Base-by-base conservation (phyloP, 163 green algal species). In the Prototheca stagnorum region DNA sequence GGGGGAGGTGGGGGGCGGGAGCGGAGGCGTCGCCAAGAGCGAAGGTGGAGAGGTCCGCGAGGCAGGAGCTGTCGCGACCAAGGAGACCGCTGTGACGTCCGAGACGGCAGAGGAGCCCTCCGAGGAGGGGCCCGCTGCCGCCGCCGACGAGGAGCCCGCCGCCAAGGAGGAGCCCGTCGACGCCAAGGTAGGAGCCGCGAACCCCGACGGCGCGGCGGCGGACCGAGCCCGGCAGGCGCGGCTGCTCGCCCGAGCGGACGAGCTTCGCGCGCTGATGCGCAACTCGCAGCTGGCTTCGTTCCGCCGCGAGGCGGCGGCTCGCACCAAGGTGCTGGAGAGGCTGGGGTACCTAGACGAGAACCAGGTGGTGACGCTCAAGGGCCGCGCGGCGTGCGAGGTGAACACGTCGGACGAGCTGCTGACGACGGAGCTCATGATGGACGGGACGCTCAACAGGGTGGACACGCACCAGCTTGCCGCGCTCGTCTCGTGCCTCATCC, bases 381-480 rank as follows among this genome's bases (percentile, higher is more conserved):
- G 51, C n/a, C 40, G 45, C 19, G 62, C 50, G 3, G 57, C 62
- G 24, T 53, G 53, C 42, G 51, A 68, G 60, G 68, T 80, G n/a
- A 59, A 66, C 57, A 72, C 70, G 8, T 61, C 53, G 0, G 65
- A 74, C 22, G 90, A 97, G 76, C 76, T 99, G 59, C 54, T 97
- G 48, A 68, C 75, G 2, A 79, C 79, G 14, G 90, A 99, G 70
- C 70, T 99, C 28, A 86, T 97, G 77, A 87, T 99, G 57, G 82
- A 94, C 47, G 85, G 77, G 27, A 70, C 58, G 1, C 87, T 92
- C 33, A 59, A 61, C 28, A 36, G 34, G 1, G 61, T 96, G 45
- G 79, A 95, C 59, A 64, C 62, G 42, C 73, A 87, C 57, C 72
- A 93, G 66, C 69, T 94, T 19, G 77, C 86, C 16, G 84, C 89